These are phyloP conservation scores for Aspergillus ellipticus DNA, from an alignment of 495 filamentous ascomycete species.

Conservation along the genomic window DNA sequence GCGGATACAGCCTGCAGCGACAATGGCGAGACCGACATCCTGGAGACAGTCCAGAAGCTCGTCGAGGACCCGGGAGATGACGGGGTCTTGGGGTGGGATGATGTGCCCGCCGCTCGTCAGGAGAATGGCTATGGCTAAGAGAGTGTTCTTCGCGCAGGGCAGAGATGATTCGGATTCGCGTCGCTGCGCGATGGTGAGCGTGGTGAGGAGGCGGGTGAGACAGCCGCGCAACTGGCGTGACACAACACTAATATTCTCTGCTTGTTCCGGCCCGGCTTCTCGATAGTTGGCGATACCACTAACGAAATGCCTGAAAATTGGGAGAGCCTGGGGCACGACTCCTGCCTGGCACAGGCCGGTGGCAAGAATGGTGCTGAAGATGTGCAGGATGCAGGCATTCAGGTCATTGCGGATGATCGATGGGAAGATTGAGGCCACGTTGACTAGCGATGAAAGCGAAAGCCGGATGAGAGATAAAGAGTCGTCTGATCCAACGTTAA, in stretches of 20 bases:
- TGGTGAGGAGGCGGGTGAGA: slow-evolving; percentile 72
- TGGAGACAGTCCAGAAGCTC: slow-evolving; percentile 82
- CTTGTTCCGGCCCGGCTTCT: slow-evolving; percentile 25
- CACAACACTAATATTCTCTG: slow-evolving; percentile 32
- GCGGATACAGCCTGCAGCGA: slow-evolving; percentile 82
- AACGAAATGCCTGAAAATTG: slow-evolving; percentile 89
- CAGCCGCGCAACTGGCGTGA: slow-evolving; percentile 65
- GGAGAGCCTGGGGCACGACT: slow-evolving; percentile 85
- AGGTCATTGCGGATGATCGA: slow-evolving; percentile 94
- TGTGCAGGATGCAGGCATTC: slow-evolving; percentile 94
- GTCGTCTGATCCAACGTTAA: slow-evolving; percentile 64
- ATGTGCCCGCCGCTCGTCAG: slow-evolving; percentile 73
- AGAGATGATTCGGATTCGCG: slow-evolving; percentile 77
- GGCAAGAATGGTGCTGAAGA: slow-evolving; percentile 88
- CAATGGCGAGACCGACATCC: slow-evolving; percentile 72
- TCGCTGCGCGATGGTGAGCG: slow-evolving; percentile 77
- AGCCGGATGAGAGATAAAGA: slow-evolving; percentile 74
- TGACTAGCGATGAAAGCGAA: slow-evolving; percentile 81
- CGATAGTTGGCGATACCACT: slow-evolving; percentile 57
- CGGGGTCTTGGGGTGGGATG: slow-evolving; percentile 66
- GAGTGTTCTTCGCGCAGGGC: slow-evolving; percentile 86
- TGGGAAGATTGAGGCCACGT: slow-evolving; percentile 92
- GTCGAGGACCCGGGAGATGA: slow-evolving; percentile 64
- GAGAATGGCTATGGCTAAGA: slow-evolving; percentile 83
- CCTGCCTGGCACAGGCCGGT: slow-evolving; percentile 81